Conservation (phyloP, 495 filamentous ascomycete species). For the Tuber brumale region DNA sequence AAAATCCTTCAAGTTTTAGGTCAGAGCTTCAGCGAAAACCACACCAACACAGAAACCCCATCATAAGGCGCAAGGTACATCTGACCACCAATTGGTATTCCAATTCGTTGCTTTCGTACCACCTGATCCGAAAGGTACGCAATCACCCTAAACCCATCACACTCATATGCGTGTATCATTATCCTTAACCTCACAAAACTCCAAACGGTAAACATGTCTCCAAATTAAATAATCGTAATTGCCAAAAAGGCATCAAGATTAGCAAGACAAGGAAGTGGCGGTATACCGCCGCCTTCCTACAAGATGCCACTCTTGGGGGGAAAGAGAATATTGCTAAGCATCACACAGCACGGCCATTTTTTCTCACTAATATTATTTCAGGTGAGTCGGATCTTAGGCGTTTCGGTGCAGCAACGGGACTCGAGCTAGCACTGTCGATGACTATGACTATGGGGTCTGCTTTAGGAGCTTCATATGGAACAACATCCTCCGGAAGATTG, state of each 20-base stretch:
- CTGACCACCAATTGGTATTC: not conserved
- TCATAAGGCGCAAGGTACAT: not conserved
- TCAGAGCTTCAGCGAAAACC: not conserved
- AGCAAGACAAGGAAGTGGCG: not conserved
- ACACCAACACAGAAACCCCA: not conserved
- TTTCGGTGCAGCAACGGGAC: slow-evolving; percentile 15
- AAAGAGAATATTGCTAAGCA: not conserved
- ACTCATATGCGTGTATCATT: not conserved
- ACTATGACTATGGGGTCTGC: slow-evolving; percentile 1
- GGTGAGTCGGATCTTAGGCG: slow-evolving; percentile 26
- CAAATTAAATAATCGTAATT: not conserved
- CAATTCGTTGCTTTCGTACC: not conserved
- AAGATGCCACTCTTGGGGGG: not conserved
- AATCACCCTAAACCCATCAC: not conserved
- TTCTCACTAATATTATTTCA: slow-evolving; percentile 7
- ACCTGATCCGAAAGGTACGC: not conserved
- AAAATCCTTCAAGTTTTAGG: not conserved
- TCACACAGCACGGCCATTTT: slow-evolving; percentile 1
- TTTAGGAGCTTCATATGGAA: slow-evolving; percentile 30
- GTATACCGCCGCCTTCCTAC: not conserved
- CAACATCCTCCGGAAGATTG: slow-evolving; percentile 28
- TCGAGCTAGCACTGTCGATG: not conserved
- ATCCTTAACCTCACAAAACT: not conserved
- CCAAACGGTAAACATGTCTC: not conserved
- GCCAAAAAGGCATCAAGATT: not conserved